Evolutionary conservation across 2,329 filamentous ascomycete genomes (phyloP).

Genomic region (Penicillium digitatum): DNA sequence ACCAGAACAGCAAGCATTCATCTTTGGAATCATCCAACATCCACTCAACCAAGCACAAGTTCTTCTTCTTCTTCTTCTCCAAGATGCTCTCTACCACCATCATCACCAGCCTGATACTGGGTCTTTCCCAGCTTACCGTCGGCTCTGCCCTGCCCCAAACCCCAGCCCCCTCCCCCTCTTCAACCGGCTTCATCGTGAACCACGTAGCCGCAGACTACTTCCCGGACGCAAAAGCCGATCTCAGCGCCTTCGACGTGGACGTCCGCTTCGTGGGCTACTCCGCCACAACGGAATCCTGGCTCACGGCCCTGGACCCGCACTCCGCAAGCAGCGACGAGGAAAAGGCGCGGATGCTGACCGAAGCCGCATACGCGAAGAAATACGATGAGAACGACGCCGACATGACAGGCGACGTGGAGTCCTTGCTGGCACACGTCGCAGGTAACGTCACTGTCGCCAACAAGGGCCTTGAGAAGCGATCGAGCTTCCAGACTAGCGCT

Average conservation of each 20-base stretch:
- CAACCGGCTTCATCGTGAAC: not conserved
- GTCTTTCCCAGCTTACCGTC: not conserved
- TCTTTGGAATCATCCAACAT: not conserved
- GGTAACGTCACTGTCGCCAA: not conserved
- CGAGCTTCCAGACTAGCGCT: not conserved
- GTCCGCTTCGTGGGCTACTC: not conserved
- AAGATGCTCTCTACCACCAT: not conserved
- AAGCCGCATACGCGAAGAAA: not conserved
- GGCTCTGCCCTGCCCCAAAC: not conserved
- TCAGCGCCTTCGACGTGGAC: constrained; percentile 1
- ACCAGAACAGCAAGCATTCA: not conserved
- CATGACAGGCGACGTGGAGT: not conserved
- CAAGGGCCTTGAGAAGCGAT: not conserved
- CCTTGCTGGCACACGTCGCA: not conserved
- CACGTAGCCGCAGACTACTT: constrained; percentile 2
- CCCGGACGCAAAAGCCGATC: not conserved
- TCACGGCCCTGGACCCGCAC: not conserved
- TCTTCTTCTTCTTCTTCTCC: not conserved
- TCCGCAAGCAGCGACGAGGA: not conserved
- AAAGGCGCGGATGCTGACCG: not conserved
- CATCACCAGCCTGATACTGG: not conserved
- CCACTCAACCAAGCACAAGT: not conserved
- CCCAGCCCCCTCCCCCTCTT: rapidly evolving
- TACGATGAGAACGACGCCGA: not conserved
- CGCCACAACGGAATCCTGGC: not conserved